Base-by-base conservation (phyloP, 208 protist genomes). In the Trypanosoma boissoni region DNA sequence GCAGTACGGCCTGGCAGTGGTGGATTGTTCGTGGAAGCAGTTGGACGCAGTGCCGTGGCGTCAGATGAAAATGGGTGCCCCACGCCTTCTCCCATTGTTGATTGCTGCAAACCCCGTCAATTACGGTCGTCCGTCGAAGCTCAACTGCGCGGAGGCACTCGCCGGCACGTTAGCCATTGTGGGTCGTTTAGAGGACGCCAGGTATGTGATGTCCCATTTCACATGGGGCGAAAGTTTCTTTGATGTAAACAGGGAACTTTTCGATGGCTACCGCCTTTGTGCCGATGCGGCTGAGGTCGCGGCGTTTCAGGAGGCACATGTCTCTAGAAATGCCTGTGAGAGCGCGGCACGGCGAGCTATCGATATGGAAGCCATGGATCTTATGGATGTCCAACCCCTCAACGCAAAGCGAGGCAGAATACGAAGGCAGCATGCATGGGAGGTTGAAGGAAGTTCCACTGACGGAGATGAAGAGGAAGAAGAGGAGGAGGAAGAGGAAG, bases 31-130 rank as follows among this genome's bases (percentile, higher is more conserved):
- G 36, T 99, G 99, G 98, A 88, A 95, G 56, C 74, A 80, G 60
- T 71, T 99, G 1, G 95, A 98, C 28, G 70, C 86, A 0, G 91
- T 99, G 32, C 96, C 96, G 48, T 99, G 99, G 80, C 59, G 65
- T 5, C 91, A 95, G 41, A 88, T 99, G 81, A 83, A 74, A 21
- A 97, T 95, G 72, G 80, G 85, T 3, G 86, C 88, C 50, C 80
- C 91, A 42, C 76, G 78, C 0, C 70, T 97, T 48, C 69, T 99
- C 61, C 99, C 99, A 0, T 97, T 99, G 61, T 72, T 99, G 12
- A 85, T 99, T 2, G 99, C 99, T 2, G 97, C 97, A 0, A 99
- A 99, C 81, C 97, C 98, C 1, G 96, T 99, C 8, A 99, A 99
- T 72, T 99, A 99, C 72, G 99, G 99, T 29, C 85, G 93, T 34